Conservation (phyloP, 306 rosid genomes). For the Prunus campanulata region DNA sequence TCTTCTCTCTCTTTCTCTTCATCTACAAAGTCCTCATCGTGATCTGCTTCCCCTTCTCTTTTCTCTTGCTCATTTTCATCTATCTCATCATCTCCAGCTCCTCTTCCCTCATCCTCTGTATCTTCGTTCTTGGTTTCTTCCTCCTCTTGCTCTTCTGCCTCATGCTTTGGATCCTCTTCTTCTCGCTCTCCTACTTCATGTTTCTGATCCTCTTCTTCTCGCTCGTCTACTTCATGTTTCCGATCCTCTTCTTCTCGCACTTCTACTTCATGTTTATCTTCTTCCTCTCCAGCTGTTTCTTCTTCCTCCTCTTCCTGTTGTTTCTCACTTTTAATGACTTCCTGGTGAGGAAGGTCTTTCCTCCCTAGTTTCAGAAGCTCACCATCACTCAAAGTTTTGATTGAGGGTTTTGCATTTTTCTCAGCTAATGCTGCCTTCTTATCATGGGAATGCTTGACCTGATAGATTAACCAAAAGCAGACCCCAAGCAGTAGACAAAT, state of each 20-base stretch:
- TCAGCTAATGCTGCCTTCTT: constrained; percentile 68
- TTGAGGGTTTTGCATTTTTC: constrained; percentile 35
- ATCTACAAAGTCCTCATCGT: constrained; percentile 51
- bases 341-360: constrained; percentile 62
- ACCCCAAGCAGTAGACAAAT: constrained; percentile 70
- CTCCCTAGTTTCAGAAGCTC: constrained; percentile 66
- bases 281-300: constrained; percentile 45
- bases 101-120: constrained; percentile 53
- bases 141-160: constrained; percentile 48
- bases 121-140: constrained; percentile 55
- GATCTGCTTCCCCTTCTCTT: constrained; percentile 48
- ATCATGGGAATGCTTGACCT: constrained; percentile 90
- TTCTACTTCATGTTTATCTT: constrained; percentile 29
- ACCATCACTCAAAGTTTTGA: constrained; percentile 26
- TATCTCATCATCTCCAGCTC: constrained; percentile 66
- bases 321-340: constrained; percentile 33
- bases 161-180: constrained; percentile 33
- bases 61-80: constrained; percentile 75
- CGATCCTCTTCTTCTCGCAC: constrained; percentile 36
- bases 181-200: constrained; percentile 34
- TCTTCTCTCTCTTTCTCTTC: constrained; percentile 62
- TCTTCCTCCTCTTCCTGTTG: constrained; percentile 78
- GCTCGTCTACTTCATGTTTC: constrained; percentile 38
- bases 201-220: constrained; percentile 37
- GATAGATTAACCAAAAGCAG: constrained; percentile 90